Evolutionary conservation across 495 filamentous ascomycete genomes (phyloP), one percentile per base, ranked within the genome.

Genomic region (Lasiosphaeria hispida): DNA sequence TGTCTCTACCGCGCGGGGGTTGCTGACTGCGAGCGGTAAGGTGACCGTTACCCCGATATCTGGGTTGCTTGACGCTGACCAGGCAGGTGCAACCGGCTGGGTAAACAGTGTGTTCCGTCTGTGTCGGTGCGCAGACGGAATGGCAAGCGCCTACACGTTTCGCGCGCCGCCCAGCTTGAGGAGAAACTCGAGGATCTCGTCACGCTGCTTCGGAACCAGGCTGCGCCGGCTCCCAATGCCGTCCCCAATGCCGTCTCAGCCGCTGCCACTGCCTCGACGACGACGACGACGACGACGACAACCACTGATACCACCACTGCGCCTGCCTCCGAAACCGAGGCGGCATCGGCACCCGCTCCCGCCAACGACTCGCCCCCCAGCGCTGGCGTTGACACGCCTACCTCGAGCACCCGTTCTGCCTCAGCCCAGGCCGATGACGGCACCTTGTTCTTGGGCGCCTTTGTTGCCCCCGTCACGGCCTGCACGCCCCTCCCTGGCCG

Each of bases 101-200:
- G 63, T 15, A 73, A 73, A 56, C 65, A 74, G 49, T 79, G 76
- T 45, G 51, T 69, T 13, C 75, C 75, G 10, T 74, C 74, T 0
- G 65, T 65, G 7, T 66, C 72, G 2, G 61, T 75, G n/a, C 70
- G 76, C 40, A 75, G 69, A 30, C 70, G 74, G 10, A 65, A 68
- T 39, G 64, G 60, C 11, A 61, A 62, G 48, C 51, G 65, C 36
- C 36, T 52, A 7, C 62, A 69, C 44, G 60, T 70, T 0, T 69
- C 70, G 8, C 64, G 73, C 15, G 65, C 76, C 0, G 74, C 76
- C 13, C 72, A 76, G 53, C 72, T 77, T 4, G 74, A 78, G 58
- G 68, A 75, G 41, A 77, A 77, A 62, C 64, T 77, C 1, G 76
- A 79, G 18, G 74, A 77, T 38, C 59, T 79, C 4, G 72, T 77